Conservation (phyloP, 78 protist species). For the Pigoraptor vietnamica region DNA sequence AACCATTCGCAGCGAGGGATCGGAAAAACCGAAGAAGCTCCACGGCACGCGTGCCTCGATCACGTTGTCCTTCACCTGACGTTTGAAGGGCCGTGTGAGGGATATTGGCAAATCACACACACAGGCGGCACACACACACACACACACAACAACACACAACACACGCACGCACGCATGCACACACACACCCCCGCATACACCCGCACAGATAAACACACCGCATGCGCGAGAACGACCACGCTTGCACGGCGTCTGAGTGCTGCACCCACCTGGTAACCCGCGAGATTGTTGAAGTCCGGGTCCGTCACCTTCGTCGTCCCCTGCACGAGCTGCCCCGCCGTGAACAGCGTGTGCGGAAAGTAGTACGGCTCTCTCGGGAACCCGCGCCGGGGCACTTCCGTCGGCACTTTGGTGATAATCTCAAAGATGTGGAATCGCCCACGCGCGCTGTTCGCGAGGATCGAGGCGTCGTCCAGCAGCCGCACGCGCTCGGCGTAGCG, state of each 20-base stretch:
- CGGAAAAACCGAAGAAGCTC: background rate
- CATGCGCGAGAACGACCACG: too few relatives aligned
- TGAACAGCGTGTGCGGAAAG: background rate
- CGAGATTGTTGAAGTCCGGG: background rate
- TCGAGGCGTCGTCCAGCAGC: background rate
- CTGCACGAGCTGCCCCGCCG: background rate
- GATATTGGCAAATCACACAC: too few relatives aligned
- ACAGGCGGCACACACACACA: too few relatives aligned
- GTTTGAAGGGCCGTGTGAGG: too few relatives aligned
- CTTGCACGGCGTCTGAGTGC: too few relatives aligned
- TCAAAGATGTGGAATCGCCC: background rate
- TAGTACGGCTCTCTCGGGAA: background rate
- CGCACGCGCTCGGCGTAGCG: background rate
- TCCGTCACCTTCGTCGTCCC: background rate
- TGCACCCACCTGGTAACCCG: too few relatives aligned
- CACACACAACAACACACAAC: too few relatives aligned
- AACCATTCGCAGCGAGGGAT: background rate
- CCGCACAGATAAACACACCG: too few relatives aligned
- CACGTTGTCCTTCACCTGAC: background rate
- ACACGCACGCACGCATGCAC: too few relatives aligned
- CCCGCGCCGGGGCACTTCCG: background rate
- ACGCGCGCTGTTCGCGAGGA: background rate
- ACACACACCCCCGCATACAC: too few relatives aligned
- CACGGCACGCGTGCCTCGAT: constrained; percentile 5
- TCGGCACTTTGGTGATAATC: background rate